Base-by-base conservation (phyloP, 2,329 filamentous ascomycete genomes). In the Cytospora leucostoma region DNA sequence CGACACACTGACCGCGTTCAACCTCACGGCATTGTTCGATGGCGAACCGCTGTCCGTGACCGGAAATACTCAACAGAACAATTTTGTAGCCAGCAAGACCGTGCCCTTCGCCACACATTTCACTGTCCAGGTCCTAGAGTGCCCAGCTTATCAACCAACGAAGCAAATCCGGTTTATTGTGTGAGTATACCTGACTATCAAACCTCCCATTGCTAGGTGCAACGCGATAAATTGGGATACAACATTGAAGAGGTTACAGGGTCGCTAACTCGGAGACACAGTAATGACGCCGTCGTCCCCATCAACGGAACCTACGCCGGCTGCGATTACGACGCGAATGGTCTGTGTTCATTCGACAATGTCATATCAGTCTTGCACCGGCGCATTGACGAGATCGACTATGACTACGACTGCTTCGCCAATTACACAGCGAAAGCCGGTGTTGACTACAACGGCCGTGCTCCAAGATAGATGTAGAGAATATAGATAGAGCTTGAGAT, bases 81-180 rank as follows among this genome's bases (percentile, higher is more conserved):
- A 21, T 61, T 74, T 73, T 44, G 67, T 70, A 0, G 70, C 71
- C 17, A 74, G 72, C 68, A 74, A 74, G 65, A 27, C 70, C 7
- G 72, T 74, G 2, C 72, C 73, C 5, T 74, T 74, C 47, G 72
- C 63, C 5, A 74, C 73, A 1, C 73, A 74, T 53, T 74, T 74
- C 40, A 73, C 71, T 7, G 69, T 64, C 1, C 73, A 74, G 64
- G 73, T 74, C 12, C 71, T 74, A 40, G 72, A 74, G 67, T 74
- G 73, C 60, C 65, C 69, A 4, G 66, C 71, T 2, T 72, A 73
- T 49, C 65, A 70, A 60, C 71, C 72, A 2, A 72, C 71, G 0
- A 73, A 72, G 68, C 73, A 74, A 65, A 71, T 74, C 1, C 67
- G 73, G 2, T 74, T 74, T 63, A 65, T 74, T 27, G 66, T 74